These are phyloP conservation scores for Globisporangium spinosum DNA, from an alignment of 352 stramenopile genomes.

Conservation along the genomic window DNA sequence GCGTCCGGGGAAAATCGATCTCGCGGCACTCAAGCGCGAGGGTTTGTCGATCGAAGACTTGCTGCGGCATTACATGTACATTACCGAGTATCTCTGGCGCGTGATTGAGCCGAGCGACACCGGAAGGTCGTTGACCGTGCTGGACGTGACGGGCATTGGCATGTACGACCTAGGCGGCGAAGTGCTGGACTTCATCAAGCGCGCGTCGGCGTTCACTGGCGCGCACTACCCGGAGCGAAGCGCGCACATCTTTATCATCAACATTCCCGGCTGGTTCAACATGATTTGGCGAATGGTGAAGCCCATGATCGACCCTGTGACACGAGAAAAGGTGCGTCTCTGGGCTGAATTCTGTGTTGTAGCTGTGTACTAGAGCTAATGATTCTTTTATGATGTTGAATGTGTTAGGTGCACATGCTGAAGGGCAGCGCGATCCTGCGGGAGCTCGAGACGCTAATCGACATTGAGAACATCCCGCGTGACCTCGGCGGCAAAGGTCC, in stretches of 20 bases:
- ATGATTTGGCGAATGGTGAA: constrained; percentile 93
- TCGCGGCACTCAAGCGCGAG: constrained; percentile 81
- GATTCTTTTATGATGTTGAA: constrained; percentile 2
- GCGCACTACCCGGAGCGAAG: constrained; percentile 92
- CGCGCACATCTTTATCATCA: constrained; percentile 94
- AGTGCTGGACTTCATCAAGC: constrained; percentile 88
- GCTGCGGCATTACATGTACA: constrained; percentile 90
- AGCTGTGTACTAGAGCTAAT: background rate
- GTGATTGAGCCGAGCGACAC: constrained; percentile 74
- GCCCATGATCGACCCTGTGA: constrained; percentile 91
- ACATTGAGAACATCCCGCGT: constrained; percentile 61
- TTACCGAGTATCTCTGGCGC: constrained; percentile 89
- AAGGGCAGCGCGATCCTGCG: constrained; percentile 75
- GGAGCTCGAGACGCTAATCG: constrained; percentile 69
- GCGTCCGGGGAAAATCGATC: constrained; percentile 81
- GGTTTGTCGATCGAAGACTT: constrained; percentile 87
- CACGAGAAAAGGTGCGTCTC: constrained; percentile 87
- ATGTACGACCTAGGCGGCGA: constrained; percentile 87
- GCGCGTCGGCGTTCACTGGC: constrained; percentile 83
- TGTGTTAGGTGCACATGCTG: constrained; percentile 64
- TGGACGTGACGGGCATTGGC: constrained; percentile 82
- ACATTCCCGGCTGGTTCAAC: constrained; percentile 94
- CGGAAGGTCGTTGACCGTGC: constrained; percentile 74
- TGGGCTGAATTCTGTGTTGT: background rate
- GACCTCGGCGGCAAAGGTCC: constrained; percentile 65